Evolutionary conservation across 1,284 basidiomycete species (phyloP).

Genomic region (Apiotrichum brassicae): DNA sequence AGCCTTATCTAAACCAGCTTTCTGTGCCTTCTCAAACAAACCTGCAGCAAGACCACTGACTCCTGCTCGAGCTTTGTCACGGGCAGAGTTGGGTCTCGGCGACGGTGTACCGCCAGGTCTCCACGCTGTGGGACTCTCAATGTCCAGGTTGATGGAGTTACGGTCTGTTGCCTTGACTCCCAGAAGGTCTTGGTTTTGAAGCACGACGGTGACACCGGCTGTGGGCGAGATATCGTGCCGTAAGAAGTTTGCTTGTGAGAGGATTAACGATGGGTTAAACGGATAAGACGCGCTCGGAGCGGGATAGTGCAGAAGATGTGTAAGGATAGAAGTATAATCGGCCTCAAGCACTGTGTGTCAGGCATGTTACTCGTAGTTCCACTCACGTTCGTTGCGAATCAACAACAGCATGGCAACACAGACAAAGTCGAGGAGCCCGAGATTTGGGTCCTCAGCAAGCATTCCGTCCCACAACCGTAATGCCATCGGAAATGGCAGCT

Average conservation of each 20-base stretch:
- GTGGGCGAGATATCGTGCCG: slow-evolving; percentile 65
- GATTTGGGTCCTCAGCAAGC: slow-evolving; percentile 70
- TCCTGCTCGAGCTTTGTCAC: slow-evolving; percentile 13
- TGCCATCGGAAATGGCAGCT: slow-evolving; percentile 63
- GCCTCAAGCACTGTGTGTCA: slow-evolving; percentile 62
- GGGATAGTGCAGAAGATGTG: slow-evolving; percentile 76
- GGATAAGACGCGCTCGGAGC: slow-evolving; percentile 41
- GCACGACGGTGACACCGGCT: slow-evolving; percentile 64
- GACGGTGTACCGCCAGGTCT: neutral
- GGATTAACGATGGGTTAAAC: slow-evolving; percentile 56
- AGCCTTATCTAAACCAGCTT: slow-evolving; percentile 45
- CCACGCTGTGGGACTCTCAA: neutral
- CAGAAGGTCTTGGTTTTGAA: slow-evolving; percentile 73
- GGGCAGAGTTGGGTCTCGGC: slow-evolving; percentile 1
- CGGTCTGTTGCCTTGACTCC: slow-evolving; percentile 52
- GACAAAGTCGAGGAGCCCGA: slow-evolving; percentile 69
- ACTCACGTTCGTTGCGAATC: slow-evolving; percentile 74
- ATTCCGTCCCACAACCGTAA: slow-evolving; percentile 84
- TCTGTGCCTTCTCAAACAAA: slow-evolving; percentile 45
- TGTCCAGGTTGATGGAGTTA: neutral
- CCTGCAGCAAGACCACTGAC: slow-evolving; percentile 42
- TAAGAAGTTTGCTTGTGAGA: slow-evolving; percentile 72
- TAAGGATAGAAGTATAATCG: slow-evolving; percentile 78
- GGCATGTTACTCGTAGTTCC: neutral
- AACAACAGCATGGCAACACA: slow-evolving; percentile 88